Evolutionary conservation across 306 rosid genomes (phyloP).

Genomic region (Pyrus bretschneideri): DNA sequence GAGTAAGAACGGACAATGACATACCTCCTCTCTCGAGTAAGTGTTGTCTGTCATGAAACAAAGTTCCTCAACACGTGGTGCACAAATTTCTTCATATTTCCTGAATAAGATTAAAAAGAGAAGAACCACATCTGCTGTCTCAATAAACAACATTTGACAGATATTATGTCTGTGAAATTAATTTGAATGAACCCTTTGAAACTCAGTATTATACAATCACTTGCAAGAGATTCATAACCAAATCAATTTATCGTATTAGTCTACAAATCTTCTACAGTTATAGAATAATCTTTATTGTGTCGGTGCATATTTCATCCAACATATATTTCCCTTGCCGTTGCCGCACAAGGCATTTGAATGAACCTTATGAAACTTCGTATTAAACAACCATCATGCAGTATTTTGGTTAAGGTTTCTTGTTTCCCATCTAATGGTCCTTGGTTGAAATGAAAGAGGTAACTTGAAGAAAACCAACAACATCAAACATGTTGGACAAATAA

Average conservation of each 20-base stretch:
- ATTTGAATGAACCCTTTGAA: neutral
- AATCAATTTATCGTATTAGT: neutral
- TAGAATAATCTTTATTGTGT: neutral
- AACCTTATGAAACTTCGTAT: no score
- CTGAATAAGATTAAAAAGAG: slow-evolving; percentile 20
- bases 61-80: slow-evolving; percentile 54
- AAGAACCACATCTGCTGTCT: neutral
- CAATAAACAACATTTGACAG: neutral
- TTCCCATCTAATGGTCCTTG: no score
- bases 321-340: neutral
- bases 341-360: no score
- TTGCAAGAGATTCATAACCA: neutral
- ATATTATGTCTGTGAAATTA: neutral
- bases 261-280: neutral
- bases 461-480: no score
- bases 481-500: neutral
- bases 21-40: slow-evolving; percentile 57
- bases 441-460: no score
- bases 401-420: neutral
- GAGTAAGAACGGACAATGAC: neutral
- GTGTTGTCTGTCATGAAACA: slow-evolving; percentile 63
- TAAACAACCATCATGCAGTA: neutral
- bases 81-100: slow-evolving; percentile 62
- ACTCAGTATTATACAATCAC: neutral
- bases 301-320: neutral